A percentile compares a stretch with the other conserved stretches of the same genome.
phyloP scores from a whole-genome alignment of 2,329 filamentous ascomycete genomes.

The Monosporascus sp. region DNA sequence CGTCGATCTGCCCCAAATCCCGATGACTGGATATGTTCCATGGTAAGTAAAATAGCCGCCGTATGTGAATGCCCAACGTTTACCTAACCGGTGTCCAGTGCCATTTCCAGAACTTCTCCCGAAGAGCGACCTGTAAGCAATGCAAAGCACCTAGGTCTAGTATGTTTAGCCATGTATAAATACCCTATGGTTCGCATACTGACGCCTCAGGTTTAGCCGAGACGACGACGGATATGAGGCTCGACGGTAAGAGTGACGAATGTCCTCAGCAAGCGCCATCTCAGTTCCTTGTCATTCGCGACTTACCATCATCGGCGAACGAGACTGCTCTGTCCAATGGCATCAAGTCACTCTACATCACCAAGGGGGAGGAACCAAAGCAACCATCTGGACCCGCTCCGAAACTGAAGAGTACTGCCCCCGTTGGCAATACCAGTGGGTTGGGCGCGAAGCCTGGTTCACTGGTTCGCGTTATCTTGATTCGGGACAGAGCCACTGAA shows the following conservation, averaged over 20 bases:
- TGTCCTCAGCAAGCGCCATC: slow-evolving; percentile 52
- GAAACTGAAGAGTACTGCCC: slow-evolving; percentile 56
- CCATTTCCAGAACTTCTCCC: slow-evolving; percentile 30
- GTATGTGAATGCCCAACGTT: neutral
- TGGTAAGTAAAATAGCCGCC: slow-evolving; percentile 20
- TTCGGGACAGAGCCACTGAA: slow-evolving; percentile 65
- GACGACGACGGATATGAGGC: slow-evolving; percentile 29
- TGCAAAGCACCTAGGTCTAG: slow-evolving; percentile 30
- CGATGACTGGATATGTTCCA: slow-evolving; percentile 35
- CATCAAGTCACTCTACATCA: slow-evolving; percentile 65
- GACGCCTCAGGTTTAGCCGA: slow-evolving; percentile 17
- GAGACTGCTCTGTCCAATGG: slow-evolving; percentile 70
- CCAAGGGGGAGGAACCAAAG: slow-evolving; percentile 47
- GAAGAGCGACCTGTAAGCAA: slow-evolving; percentile 29
- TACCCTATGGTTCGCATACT: neutral
- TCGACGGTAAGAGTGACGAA: slow-evolving; percentile 45
- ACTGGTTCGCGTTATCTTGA: slow-evolving; percentile 70
- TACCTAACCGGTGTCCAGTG: slow-evolving; percentile 18
- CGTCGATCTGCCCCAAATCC: slow-evolving; percentile 28
- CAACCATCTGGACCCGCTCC: slow-evolving; percentile 39
- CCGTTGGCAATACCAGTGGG: slow-evolving; percentile 50
- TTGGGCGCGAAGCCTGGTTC: slow-evolving; percentile 68
- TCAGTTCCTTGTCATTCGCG: slow-evolving; percentile 71
- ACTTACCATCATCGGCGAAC: slow-evolving; percentile 63
- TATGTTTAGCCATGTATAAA: slow-evolving; percentile 10